These are phyloP conservation scores for Fomes fomentarius DNA, from an alignment of 1,284 basidiomycete genomes.

Conservation along the genomic window DNA sequence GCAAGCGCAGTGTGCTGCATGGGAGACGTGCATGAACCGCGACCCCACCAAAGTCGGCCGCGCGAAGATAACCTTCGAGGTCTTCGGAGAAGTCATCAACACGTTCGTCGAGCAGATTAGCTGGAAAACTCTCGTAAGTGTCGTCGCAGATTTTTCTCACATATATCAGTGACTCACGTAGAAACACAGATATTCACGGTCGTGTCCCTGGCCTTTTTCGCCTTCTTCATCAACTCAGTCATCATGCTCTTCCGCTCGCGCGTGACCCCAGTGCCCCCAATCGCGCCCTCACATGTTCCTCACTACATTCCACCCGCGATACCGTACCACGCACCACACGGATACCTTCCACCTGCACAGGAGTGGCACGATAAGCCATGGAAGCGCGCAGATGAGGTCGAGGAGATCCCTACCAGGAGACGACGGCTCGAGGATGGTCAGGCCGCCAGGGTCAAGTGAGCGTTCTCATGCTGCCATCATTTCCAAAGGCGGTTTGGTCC, in stretches of 20 bases:
- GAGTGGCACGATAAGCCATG: slow-evolving; percentile 43
- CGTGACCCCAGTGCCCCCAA: slow-evolving; percentile 35
- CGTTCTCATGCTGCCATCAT: neutral
- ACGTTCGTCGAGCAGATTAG: slow-evolving; percentile 96
- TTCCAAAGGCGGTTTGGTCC: too few species aligned
- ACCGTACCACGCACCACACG: slow-evolving; percentile 46
- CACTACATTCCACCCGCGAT: slow-evolving; percentile 47
- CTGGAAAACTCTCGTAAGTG: slow-evolving; percentile 91
- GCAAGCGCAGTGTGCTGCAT: slow-evolving; percentile 80
- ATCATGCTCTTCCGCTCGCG: slow-evolving; percentile 76
- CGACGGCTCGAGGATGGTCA: slow-evolving; percentile 65
- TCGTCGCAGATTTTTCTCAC: neutral
- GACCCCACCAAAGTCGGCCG: slow-evolving; percentile 91
- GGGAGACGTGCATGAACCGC: slow-evolving; percentile 97
- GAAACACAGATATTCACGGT: slow-evolving; percentile 72
- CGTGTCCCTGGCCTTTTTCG: slow-evolving; percentile 78
- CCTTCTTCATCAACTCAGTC: slow-evolving; percentile 82
- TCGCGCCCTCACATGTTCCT: slow-evolving; percentile 25
- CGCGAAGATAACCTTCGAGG: slow-evolving; percentile 89
- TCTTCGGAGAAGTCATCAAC: slow-evolving; percentile 95
- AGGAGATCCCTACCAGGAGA: slow-evolving; percentile 53
- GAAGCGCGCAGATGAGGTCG: slow-evolving; percentile 24
- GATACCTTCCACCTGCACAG: slow-evolving; percentile 43
- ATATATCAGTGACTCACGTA: neutral
- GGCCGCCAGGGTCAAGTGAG: slow-evolving; percentile 52